Conservation (phyloP, 2,329 filamentous ascomycete species). For the Claviceps sp. region DNA sequence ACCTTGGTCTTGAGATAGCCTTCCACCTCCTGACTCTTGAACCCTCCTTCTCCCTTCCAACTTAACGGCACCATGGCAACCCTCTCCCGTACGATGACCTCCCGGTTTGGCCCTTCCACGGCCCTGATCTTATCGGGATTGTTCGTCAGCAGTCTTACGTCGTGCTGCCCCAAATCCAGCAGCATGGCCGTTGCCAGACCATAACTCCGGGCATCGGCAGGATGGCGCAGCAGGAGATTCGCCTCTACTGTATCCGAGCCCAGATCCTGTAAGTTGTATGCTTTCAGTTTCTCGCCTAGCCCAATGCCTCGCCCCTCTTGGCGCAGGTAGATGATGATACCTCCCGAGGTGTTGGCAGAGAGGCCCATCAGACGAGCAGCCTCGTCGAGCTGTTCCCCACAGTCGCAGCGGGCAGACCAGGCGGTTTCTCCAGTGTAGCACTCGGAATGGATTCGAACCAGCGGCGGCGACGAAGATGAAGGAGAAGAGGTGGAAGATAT, state of each 20-base stretch:
- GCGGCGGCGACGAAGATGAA: conserved; percentile 30
- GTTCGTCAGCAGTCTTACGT: conserved; percentile 80
- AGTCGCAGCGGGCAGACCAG: conserved; percentile 95
- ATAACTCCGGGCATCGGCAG: conserved; percentile 88
- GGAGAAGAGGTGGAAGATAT: background rate
- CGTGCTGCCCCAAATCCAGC: conserved; percentile 64
- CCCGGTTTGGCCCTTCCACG: conserved; percentile 79
- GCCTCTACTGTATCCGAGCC: conserved; percentile 97
- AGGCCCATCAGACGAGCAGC: conserved; percentile 86
- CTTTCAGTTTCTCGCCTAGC: conserved; percentile 88
- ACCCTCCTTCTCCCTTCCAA: conserved; percentile 77
- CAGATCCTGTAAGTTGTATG: conserved; percentile 93
- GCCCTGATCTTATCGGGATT: conserved; percentile 95
- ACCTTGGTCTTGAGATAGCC: conserved; percentile 94
- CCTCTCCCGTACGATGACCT: conserved; percentile 76
- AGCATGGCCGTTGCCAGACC: conserved; percentile 94
- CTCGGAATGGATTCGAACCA: conserved; percentile 93
- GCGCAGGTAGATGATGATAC: conserved; percentile 88
- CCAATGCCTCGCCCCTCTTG: conserved; percentile 96
- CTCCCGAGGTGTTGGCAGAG: conserved; percentile 49
- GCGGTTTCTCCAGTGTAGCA: conserved; percentile 98
- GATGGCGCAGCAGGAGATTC: conserved; percentile 79
- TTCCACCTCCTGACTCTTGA: conserved; percentile 78
- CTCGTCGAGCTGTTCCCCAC: conserved; percentile 94
- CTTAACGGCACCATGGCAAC: conserved; percentile 93